phyloP scores from a whole-genome alignment of 805 yeast species.

The Scheffersomyces lignosus region DNA sequence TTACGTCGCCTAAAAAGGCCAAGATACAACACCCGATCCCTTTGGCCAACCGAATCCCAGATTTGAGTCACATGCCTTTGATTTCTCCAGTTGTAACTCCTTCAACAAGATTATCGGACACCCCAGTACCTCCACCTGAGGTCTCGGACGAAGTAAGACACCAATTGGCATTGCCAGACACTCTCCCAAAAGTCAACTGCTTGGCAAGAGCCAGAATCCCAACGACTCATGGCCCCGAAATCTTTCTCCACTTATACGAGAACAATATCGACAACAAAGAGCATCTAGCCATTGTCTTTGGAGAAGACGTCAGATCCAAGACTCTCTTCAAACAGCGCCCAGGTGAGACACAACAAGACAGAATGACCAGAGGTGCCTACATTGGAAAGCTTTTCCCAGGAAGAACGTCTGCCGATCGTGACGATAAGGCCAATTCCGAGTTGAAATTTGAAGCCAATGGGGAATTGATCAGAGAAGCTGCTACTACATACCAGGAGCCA shows the following conservation, averaged over 20 bases:
- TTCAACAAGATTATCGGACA: slow-evolving; percentile 2
- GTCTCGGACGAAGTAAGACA: slow-evolving; percentile 25
- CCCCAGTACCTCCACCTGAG: slow-evolving; percentile 6
- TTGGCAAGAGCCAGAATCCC: slow-evolving; percentile 95
- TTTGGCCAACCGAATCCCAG: neutral
- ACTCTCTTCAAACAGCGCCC: slow-evolving; percentile 61
- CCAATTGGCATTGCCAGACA: slow-evolving; percentile 45
- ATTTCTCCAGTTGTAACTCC: slow-evolving; percentile 12
- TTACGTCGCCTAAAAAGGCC: no score
- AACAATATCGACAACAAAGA: slow-evolving; percentile 89
- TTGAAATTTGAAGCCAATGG: slow-evolving; percentile 36
- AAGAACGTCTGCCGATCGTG: slow-evolving; percentile 65
- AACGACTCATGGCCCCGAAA: slow-evolving; percentile 92
- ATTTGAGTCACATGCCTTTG: slow-evolving; percentile 8
- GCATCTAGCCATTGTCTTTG: slow-evolving; percentile 95
- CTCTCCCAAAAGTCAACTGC: slow-evolving; percentile 77
- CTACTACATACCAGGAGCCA: slow-evolving; percentile 38
- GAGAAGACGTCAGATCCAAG: slow-evolving; percentile 82
- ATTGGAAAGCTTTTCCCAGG: slow-evolving; percentile 91
- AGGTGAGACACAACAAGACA: slow-evolving; percentile 81
- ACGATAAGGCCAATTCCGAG: slow-evolving; percentile 27
- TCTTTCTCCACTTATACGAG: slow-evolving; percentile 83
- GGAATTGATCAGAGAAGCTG: slow-evolving; percentile 19
- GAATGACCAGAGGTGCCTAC: slow-evolving; percentile 99
- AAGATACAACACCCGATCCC: neutral